Conservation (phyloP, 345 rosid genomes). For the Pseudoturritis turrita region DNA sequence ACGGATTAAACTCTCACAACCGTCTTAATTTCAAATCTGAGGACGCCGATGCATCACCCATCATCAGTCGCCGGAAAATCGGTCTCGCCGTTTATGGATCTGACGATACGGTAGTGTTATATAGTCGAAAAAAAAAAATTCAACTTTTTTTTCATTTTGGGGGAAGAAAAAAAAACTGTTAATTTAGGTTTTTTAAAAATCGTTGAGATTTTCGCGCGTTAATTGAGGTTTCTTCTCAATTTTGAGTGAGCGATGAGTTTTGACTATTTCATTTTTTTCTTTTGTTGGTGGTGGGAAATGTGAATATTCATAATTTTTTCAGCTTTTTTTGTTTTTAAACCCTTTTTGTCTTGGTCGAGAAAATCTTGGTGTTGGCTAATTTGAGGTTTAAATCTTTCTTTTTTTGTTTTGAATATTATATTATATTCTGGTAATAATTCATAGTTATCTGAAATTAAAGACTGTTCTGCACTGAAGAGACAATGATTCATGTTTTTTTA, state of each 20-base stretch:
- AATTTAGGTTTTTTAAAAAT: neutral
- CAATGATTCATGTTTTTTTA: slow-evolving; percentile 45
- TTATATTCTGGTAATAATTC: slow-evolving; percentile 31
- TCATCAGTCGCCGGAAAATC: slow-evolving; percentile 37
- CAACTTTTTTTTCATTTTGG: neutral
- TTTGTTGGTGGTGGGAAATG: slow-evolving; percentile 22
- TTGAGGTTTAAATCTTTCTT: slow-evolving; percentile 16
- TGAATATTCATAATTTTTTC: slow-evolving; percentile 29
- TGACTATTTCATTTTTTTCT: slow-evolving; percentile 48
- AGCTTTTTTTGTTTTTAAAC: slow-evolving; percentile 15
- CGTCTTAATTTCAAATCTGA: slow-evolving; percentile 24
- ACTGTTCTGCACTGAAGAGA: slow-evolving; percentile 28
- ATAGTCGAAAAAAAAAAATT: neutral
- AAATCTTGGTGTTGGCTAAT: slow-evolving; percentile 23
- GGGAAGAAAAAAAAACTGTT: neutral
- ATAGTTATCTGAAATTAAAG: slow-evolving; percentile 32
- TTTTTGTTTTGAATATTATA: slow-evolving; percentile 10
- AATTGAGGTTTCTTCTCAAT: neutral
- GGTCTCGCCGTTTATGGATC: slow-evolving; percentile 45
- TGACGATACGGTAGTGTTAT: slow-evolving; percentile 45
- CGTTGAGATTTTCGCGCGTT: slow-evolving; percentile 50
- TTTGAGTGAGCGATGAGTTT: slow-evolving; percentile 37
- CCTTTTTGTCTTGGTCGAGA: slow-evolving; percentile 9
- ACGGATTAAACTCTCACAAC: slow-evolving; percentile 43
- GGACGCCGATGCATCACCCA: slow-evolving; percentile 31